Conservation (phyloP, 805 yeast genomes). For the Ogataea nakhonphanomensis region DNA sequence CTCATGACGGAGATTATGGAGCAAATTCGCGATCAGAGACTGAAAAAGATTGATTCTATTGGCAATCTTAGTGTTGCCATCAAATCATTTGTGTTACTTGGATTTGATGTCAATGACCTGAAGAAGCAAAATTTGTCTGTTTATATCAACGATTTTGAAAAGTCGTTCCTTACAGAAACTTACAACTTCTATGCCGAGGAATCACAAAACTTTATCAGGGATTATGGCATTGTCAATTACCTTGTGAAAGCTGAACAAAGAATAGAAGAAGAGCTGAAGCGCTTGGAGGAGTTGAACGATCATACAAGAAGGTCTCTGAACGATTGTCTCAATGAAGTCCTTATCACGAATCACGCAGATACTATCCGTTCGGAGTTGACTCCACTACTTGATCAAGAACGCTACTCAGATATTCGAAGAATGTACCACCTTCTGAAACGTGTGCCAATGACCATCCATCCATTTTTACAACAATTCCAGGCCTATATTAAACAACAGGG, state of each 20-base stretch:
- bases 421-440: slow-evolving; percentile 74
- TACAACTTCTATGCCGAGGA: slow-evolving; percentile 64
- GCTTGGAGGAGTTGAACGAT: slow-evolving; percentile 77
- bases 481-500: slow-evolving; percentile 69
- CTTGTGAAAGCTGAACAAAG: slow-evolving; percentile 82
- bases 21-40: slow-evolving; percentile 74
- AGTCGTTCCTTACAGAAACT: slow-evolving; percentile 68
- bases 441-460: slow-evolving; percentile 75
- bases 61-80: slow-evolving; percentile 68
- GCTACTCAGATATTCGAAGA: slow-evolving; percentile 68
- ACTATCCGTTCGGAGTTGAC: slow-evolving; percentile 75
- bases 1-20: slow-evolving; percentile 71
- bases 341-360: slow-evolving; percentile 75
- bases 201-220: slow-evolving; percentile 59
- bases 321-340: slow-evolving; percentile 68
- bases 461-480: slow-evolving; percentile 71
- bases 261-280: slow-evolving; percentile 75
- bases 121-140: slow-evolving; percentile 81
- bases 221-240: slow-evolving; percentile 85
- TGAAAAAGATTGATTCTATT: slow-evolving; percentile 70
- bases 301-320: slow-evolving; percentile 77
- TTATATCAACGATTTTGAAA: slow-evolving; percentile 77
- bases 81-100: slow-evolving; percentile 82
- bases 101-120: slow-evolving; percentile 86
- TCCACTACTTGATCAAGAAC: slow-evolving; percentile 67